These are phyloP conservation scores for Aspergillus sclerotioniger DNA, from an alignment of 495 filamentous ascomycete genomes.

Conservation along the genomic window DNA sequence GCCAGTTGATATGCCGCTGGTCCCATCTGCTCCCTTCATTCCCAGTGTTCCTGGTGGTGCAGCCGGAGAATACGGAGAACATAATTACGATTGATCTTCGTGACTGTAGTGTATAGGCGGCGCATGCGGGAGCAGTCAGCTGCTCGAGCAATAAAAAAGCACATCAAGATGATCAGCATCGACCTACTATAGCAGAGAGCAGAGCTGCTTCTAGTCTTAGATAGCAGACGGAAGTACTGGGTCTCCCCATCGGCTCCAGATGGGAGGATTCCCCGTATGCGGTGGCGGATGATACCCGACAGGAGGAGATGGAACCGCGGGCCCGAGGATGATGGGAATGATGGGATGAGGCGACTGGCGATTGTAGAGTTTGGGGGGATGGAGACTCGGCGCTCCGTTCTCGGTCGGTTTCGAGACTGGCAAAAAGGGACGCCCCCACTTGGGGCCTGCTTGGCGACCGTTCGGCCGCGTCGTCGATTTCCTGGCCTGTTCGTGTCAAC, in stretches of 20 bases:
- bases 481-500: not conserved
- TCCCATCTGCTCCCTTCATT: not conserved
- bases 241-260: conserved; percentile 4
- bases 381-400: not conserved
- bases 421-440: not conserved
- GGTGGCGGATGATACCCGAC: not conserved
- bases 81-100: not conserved
- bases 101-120: no score
- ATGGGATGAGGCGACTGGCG: not conserved
- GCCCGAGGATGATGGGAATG: not conserved
- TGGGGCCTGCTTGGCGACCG: not conserved
- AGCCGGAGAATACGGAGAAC: not conserved
- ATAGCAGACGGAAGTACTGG: not conserved
- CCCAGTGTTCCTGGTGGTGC: not conserved
- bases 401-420: not conserved
- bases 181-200: not conserved
- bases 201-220: not conserved
- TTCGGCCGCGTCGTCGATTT: conserved; percentile 5
- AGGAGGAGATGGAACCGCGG: not conserved
- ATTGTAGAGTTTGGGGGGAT: not conserved
- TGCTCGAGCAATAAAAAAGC: not conserved
- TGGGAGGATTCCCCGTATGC: not conserved
- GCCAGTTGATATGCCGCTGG: not conserved
- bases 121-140: no score
- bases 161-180: conserved; percentile 1